Percentiles rank a stretch among this genome's conserved stretches.
Evolutionary conservation across 495 filamentous ascomycete species (phyloP).

Genomic region (Lasiosphaeria ovina): DNA sequence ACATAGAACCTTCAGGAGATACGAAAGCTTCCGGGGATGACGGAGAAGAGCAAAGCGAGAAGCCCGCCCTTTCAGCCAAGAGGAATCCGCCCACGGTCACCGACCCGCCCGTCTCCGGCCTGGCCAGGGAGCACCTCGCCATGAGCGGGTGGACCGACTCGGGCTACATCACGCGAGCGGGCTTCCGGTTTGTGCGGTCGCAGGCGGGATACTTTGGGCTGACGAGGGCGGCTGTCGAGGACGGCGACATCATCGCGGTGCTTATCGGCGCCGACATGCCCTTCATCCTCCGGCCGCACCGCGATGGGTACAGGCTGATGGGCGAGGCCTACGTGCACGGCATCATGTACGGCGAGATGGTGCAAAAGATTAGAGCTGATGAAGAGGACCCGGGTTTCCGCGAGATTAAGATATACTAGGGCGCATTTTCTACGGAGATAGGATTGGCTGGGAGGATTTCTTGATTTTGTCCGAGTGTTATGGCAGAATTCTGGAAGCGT

Average conservation of each 20-base stretch:
- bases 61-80: too few relatives aligned
- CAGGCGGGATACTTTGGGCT: conserved; percentile 10
- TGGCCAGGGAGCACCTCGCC: not conserved
- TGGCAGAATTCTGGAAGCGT: too few relatives aligned
- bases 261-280: conserved; percentile 18
- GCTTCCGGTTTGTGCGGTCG: conserved; percentile 5
- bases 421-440: too few relatives aligned
- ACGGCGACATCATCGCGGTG: conserved; percentile 19
- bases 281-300: conserved; percentile 15
- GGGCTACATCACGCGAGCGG: conserved; percentile 3
- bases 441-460: too few relatives aligned
- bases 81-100: not conserved
- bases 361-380: not conserved
- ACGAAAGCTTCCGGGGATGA: too few relatives aligned
- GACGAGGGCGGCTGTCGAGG: not conserved
- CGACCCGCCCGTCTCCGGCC: not conserved
- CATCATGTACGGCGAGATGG: conserved; percentile 13
- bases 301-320: conserved; percentile 12
- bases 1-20: too few relatives aligned
- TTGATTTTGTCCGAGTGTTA: too few relatives aligned
- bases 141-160: not conserved
- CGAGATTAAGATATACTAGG: not conserved
- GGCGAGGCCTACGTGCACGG: conserved; percentile 25
- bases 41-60: too few relatives aligned
- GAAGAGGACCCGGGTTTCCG: not conserved